A percentile compares a stretch with the other conserved stretches of the same genome.
Evolutionary conservation across 2,329 filamentous ascomycete species (phyloP).

Genomic region (Incumbomyces lentus): DNA sequence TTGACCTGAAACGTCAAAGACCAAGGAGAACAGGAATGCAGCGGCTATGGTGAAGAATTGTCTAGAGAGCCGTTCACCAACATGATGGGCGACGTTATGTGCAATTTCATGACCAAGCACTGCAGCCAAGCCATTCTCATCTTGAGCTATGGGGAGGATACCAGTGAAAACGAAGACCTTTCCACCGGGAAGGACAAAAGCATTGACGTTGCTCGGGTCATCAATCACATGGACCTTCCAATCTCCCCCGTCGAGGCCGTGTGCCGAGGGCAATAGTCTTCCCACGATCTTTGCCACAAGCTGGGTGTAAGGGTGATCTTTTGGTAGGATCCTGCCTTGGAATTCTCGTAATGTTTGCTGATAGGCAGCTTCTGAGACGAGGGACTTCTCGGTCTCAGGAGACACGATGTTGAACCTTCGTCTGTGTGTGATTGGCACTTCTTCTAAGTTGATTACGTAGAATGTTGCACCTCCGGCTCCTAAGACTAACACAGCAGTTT

Average conservation of each 20-base stretch:
- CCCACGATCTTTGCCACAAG: slow-evolving; percentile 44
- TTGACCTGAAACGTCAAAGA: slow-evolving; percentile 33
- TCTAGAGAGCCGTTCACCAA: slow-evolving; percentile 45
- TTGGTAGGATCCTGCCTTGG: slow-evolving; percentile 38
- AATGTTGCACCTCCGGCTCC: slow-evolving; percentile 34
- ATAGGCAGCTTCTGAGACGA: slow-evolving; percentile 36
- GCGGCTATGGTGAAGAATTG: slow-evolving; percentile 25
- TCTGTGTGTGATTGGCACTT: slow-evolving; percentile 43
- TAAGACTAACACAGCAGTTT: slow-evolving; percentile 15
- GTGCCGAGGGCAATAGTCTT: slow-evolving; percentile 43
- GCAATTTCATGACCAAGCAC: slow-evolving; percentile 55
- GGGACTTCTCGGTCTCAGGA: slow-evolving; percentile 32
- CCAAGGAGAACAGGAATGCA: slow-evolving; percentile 22
- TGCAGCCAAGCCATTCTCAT: slow-evolving; percentile 50
- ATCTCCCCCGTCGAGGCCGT: slow-evolving; percentile 29
- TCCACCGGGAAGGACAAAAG: slow-evolving; percentile 53
- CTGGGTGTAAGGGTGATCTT: slow-evolving; percentile 37
- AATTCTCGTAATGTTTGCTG: slow-evolving; percentile 39
- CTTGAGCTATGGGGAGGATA: slow-evolving; percentile 45
- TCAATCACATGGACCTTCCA: slow-evolving; percentile 55
- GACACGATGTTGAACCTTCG: slow-evolving; percentile 49
- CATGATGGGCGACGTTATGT: slow-evolving; percentile 50
- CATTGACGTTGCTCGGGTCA: slow-evolving; percentile 40
- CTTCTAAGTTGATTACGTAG: slow-evolving; percentile 48
- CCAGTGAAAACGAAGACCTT: slow-evolving; percentile 57